phyloP scores from a whole-genome alignment of 192 early-diverging fungal species.

The Linnemannia zychae region DNA sequence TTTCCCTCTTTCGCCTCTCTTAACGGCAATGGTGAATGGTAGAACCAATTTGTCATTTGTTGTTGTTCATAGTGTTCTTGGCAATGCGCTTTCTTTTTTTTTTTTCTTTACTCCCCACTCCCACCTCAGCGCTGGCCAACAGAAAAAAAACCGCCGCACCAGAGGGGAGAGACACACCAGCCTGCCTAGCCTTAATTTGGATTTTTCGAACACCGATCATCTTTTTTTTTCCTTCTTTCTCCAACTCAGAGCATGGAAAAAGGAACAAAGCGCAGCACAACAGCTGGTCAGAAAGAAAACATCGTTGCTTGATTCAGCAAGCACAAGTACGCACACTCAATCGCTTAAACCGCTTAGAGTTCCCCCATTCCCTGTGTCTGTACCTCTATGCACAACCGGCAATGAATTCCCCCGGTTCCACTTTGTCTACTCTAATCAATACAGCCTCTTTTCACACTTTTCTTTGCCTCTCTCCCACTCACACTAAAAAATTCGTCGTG shows the following conservation, averaged over 20 bases:
- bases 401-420: neutral
- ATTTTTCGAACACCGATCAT: neutral
- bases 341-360: conserved; percentile 4
- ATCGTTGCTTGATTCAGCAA: neutral
- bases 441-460: neutral
- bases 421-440: neutral
- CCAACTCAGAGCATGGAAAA: neutral
- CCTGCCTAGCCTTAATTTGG: neutral
- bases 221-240: neutral
- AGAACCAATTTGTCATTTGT: neutral
- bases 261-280: neutral
- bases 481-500: too few relatives aligned
- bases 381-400: neutral
- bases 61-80: neutral
- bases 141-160: neutral
- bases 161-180: neutral
- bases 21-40: neutral
- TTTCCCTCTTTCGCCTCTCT: neutral
- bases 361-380: neutral
- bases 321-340: too few relatives aligned
- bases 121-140: too few relatives aligned
- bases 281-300: neutral
- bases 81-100: too few relatives aligned
- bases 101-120: too few relatives aligned
- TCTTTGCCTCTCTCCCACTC: too few relatives aligned